These are phyloP conservation scores for Skeletonema potamos DNA, from an alignment of 108 stramenopile species.

Conservation along the genomic window DNA sequence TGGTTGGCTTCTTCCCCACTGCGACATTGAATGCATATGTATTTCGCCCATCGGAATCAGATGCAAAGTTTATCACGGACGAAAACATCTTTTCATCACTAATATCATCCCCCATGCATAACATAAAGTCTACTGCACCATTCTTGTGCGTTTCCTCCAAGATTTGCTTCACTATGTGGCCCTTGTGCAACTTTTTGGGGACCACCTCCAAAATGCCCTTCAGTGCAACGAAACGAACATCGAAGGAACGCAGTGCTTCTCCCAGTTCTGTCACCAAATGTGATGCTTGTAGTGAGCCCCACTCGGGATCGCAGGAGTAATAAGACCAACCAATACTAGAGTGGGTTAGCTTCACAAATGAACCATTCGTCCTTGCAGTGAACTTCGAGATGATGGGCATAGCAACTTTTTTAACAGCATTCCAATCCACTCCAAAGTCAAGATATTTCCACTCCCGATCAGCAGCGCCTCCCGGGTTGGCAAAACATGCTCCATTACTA, in stretches of 20 bases:
- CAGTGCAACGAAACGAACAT: constrained; percentile 90
- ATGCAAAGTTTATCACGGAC: constrained; percentile 77
- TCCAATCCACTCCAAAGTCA: constrained; percentile 93
- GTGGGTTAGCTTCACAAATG: constrained; percentile 87
- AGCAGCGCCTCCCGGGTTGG: constrained; percentile 53
- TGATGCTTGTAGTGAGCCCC: constrained; percentile 94
- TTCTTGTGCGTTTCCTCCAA: constrained; percentile 60
- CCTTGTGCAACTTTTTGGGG: constrained; percentile 83
- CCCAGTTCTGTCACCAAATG: constrained; percentile 91
- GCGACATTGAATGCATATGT: constrained; percentile 74
- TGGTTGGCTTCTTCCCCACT: constrained; percentile 86
- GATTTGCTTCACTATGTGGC: constrained; percentile 84
- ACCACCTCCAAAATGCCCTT: constrained; percentile 92
- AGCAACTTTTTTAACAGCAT: constrained; percentile 82
- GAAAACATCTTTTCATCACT: constrained; percentile 98
- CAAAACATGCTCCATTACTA: constrained; percentile 91
- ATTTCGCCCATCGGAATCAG: constrained; percentile 54
- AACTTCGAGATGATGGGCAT: constrained; percentile 92
- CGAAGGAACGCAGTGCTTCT: constrained; percentile 82
- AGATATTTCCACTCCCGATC: constrained; percentile 70
- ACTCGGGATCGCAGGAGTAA: constrained; percentile 98
- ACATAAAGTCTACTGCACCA: constrained; percentile 79
- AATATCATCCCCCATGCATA: constrained; percentile 94
- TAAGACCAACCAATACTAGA: constrained; percentile 97
- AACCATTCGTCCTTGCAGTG: constrained; percentile 93